These are phyloP conservation scores for Paramecium sexaurelia DNA, from an alignment of 73 alveolate species.

Conservation along the genomic window DNA sequence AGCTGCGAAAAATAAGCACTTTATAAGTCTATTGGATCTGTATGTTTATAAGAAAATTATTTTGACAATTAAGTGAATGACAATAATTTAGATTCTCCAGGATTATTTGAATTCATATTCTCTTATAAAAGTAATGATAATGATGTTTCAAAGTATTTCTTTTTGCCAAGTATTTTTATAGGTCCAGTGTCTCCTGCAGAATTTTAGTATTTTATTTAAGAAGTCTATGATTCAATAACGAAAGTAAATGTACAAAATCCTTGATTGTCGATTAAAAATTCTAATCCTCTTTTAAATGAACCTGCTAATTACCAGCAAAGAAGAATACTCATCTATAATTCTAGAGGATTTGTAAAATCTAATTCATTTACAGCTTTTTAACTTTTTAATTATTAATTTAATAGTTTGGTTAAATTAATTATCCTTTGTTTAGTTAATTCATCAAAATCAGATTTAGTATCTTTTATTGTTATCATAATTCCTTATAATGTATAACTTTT, in stretches of 20 bases:
- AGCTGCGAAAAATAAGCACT: slow-evolving; percentile 5
- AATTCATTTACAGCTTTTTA: not conserved
- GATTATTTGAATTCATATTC: not conserved
- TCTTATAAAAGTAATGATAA: not conserved
- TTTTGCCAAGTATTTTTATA: not conserved
- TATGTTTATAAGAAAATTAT: not conserved
- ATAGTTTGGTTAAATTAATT: not conserved
- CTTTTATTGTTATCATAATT: not conserved
- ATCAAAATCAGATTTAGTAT: not conserved
- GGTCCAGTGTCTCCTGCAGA: slow-evolving; percentile 3
- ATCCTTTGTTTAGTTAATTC: not conserved
- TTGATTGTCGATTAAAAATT: not conserved
- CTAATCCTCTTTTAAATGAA: not conserved
- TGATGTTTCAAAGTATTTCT: not conserved
- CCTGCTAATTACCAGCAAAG: slow-evolving; percentile 33
- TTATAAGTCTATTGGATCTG: not conserved
- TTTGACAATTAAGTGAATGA: not conserved
- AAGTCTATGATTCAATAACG: not conserved
- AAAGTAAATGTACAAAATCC: slow-evolving; percentile 12
- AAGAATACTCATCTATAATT: not conserved
- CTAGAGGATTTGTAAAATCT: not conserved
- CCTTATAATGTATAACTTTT: slow-evolving; percentile 11
- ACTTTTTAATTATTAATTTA: not conserved
- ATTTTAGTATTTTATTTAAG: not conserved
- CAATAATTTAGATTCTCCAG: not conserved